phyloP scores from a whole-genome alignment of 345 rosid genomes.

The Alliaria petiolata region DNA sequence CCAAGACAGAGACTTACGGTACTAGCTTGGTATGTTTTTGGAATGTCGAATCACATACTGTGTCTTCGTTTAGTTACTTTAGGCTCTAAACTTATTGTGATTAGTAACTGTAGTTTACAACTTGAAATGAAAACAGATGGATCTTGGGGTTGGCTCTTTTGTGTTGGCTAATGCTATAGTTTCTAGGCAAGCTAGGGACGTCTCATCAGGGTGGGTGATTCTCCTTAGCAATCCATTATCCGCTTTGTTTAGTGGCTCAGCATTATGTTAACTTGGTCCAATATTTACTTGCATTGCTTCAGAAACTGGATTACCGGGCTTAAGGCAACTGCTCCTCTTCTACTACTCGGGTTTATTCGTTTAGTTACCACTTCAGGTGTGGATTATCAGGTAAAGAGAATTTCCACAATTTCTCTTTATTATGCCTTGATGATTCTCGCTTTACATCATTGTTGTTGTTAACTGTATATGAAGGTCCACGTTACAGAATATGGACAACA shows the following conservation, averaged over 20 bases:
- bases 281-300: background rate
- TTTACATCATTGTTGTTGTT: background rate
- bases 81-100: background rate
- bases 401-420: background rate
- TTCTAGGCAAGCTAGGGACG: slow-evolving; percentile 74
- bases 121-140: slow-evolving; percentile 61
- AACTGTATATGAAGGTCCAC: slow-evolving; percentile 53
- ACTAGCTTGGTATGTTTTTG: slow-evolving; percentile 61
- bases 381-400: slow-evolving; percentile 71
- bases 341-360: slow-evolving; percentile 71
- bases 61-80: background rate
- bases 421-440: background rate
- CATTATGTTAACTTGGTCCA: background rate
- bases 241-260: background rate
- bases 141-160: slow-evolving; percentile 96
- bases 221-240: background rate
- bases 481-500: slow-evolving; percentile 85
- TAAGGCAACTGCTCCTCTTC: slow-evolving; percentile 57
- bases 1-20: slow-evolving; percentile 85
- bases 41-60: background rate
- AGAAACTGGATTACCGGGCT: slow-evolving; percentile 64
- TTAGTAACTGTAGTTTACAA: background rate
- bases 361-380: slow-evolving; percentile 65
- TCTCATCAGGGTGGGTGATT: slow-evolving; percentile 51
- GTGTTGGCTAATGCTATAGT: slow-evolving; percentile 69